Evolutionary conservation across 2,329 filamentous ascomycete species (phyloP).

Genomic region (Arthroderma sp.): DNA sequence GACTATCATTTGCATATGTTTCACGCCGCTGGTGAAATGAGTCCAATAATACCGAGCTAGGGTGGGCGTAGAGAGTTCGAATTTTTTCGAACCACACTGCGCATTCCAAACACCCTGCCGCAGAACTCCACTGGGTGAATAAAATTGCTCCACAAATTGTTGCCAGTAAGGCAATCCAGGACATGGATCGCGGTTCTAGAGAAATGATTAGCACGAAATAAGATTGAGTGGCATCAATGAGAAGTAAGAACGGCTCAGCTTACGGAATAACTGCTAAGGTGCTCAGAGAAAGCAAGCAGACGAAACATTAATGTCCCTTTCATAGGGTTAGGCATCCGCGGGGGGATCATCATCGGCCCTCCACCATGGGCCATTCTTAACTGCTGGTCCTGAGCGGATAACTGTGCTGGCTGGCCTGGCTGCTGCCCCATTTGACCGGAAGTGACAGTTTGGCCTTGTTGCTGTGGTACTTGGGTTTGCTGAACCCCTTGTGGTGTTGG

Average conservation of each 20-base stretch:
- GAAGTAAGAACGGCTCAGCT: conserved; percentile 21
- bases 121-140: conserved; percentile 63
- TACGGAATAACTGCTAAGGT: conserved; percentile 44
- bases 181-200: conserved; percentile 44
- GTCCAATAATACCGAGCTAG: conserved; percentile 82
- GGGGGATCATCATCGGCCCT: conserved; percentile 26
- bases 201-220: not conserved
- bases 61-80: conserved; percentile 70
- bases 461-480: conserved; percentile 15
- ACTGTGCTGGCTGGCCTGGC: conserved; percentile 22
- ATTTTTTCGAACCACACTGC: conserved; percentile 58
- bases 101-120: conserved; percentile 51
- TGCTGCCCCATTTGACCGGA: conserved; percentile 21
- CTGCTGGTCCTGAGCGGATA: conserved; percentile 28
- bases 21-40: conserved; percentile 76
- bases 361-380: conserved; percentile 30
- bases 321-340: conserved; percentile 20
- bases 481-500: conserved; percentile 12
- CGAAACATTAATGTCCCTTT: conserved; percentile 37
- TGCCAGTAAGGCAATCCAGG: conserved; percentile 68
- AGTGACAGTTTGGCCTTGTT: conserved; percentile 21
- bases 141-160: conserved; percentile 66
- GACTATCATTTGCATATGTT: conserved; percentile 71
- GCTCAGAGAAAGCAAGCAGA: conserved; percentile 44
- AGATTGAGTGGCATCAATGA: conserved; percentile 5